These are phyloP conservation scores for Hemisphaericaspora nanyangensis DNA, from an alignment of 805 yeast species.

Conservation along the genomic window DNA sequence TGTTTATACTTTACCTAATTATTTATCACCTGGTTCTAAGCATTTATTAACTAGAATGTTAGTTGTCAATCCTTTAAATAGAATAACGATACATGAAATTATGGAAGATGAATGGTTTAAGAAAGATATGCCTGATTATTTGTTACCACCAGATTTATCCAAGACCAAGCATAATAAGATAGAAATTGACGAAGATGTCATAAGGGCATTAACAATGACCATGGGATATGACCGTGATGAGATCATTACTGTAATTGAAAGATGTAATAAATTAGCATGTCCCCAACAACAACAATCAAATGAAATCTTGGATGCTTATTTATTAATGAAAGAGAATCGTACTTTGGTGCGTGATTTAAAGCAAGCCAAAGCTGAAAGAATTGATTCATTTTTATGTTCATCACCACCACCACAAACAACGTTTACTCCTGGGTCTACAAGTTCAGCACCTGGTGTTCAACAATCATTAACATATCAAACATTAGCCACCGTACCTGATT, in stretches of 20 bases:
- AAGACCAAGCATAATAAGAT: constrained; percentile 33
- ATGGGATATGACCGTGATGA: constrained; percentile 90
- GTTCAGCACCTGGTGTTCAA: constrained; percentile 40
- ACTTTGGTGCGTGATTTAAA: constrained; percentile 65
- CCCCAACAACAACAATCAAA: constrained; percentile 40
- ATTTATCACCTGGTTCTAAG: constrained; percentile 81
- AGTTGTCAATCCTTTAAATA: constrained; percentile 89
- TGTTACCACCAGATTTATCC: constrained; percentile 55
- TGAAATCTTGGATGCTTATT: constrained; percentile 84
- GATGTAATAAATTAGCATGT: constrained; percentile 36
- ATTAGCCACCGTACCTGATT: constrained; percentile 43
- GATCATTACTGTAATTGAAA: constrained; percentile 65
- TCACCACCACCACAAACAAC: constrained; percentile 52
- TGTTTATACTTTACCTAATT: constrained; percentile 85
- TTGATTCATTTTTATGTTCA: constrained; percentile 56
- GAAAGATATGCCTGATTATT: constrained; percentile 72
- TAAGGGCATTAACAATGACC: constrained; percentile 67
- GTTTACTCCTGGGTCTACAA: constrained; percentile 21
- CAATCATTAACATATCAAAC: constrained; percentile 46
- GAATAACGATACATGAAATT: constrained; percentile 89
- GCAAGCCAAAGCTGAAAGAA: constrained; percentile 44
- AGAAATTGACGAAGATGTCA: constrained; percentile 71
- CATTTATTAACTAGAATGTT: constrained; percentile 81
- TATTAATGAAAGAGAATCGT: constrained; percentile 75
- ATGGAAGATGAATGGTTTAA: constrained; percentile 95